Evolutionary conservation across 495 filamentous ascomycete genomes (phyloP).

Genomic region (Immersiella caudata): DNA sequence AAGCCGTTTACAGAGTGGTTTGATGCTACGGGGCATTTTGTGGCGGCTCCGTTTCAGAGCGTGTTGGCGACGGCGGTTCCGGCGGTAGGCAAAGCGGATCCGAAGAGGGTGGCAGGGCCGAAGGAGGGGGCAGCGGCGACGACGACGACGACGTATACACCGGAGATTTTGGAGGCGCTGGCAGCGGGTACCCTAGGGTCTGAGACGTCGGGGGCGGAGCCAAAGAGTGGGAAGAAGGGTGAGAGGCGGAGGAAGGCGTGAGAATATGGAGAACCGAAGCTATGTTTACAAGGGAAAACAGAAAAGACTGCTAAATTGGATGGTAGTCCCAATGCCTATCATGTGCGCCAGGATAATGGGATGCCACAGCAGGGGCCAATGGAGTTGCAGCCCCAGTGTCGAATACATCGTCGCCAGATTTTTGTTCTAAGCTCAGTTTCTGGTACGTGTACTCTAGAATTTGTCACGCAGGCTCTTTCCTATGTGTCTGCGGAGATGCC

Average conservation of each 20-base stretch:
- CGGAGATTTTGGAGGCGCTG: conserved; percentile 47
- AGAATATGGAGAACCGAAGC: not conserved
- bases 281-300: not conserved
- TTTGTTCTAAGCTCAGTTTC: too few species aligned
- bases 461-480: too few species aligned
- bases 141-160: conserved; percentile 33
- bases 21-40: conserved; percentile 76
- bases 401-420: too few species aligned
- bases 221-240: conserved; percentile 40
- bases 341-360: too few species aligned
- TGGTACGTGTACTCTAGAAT: too few species aligned
- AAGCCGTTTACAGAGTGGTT: conserved; percentile 87
- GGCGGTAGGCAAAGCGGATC: conserved; percentile 68
- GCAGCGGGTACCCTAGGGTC: conserved; percentile 34
- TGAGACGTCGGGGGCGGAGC: conserved; percentile 30
- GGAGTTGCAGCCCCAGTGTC: too few species aligned
- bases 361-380: too few species aligned
- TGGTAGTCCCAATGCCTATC: too few species aligned
- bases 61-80: conserved; percentile 74
- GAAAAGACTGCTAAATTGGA: not conserved
- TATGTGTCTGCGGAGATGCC: too few species aligned
- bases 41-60: conserved; percentile 79
- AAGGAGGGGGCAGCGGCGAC: conserved; percentile 18
- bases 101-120: conserved; percentile 49
- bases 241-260: conserved; percentile 52